phyloP scores from a whole-genome alignment of 1,284 basidiomycete genomes.

The Cryptococcus sp. region DNA sequence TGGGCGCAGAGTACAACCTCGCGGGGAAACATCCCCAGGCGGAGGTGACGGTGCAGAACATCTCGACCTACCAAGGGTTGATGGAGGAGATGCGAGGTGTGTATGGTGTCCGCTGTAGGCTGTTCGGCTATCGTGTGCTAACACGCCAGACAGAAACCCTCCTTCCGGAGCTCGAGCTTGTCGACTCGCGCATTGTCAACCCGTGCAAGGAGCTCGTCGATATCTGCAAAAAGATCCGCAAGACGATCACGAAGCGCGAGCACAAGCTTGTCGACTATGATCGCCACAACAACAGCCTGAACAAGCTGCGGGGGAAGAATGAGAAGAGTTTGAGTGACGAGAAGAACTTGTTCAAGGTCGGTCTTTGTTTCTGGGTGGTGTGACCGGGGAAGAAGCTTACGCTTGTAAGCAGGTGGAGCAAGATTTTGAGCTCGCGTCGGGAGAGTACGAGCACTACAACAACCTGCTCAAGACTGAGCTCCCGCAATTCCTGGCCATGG shows the following conservation, averaged over 20 bases:
- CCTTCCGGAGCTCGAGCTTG: conserved; percentile 89
- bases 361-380: conserved; percentile 19
- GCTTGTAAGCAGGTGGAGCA: conserved; percentile 73
- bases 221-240: conserved; percentile 84
- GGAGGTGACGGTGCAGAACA: conserved; percentile 72
- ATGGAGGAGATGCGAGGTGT: conserved; percentile 76
- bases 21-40: conserved; percentile 73
- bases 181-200: conserved; percentile 78
- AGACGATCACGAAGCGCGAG: conserved; percentile 92
- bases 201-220: conserved; percentile 86
- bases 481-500: conserved; percentile 82
- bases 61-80: conserved; percentile 64
- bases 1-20: conserved; percentile 77
- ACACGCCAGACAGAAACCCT: conserved; percentile 55
- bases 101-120: conserved; percentile 1
- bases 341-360: conserved; percentile 89
- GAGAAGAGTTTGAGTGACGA: conserved; percentile 89
- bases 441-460: conserved; percentile 97
- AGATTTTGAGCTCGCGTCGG: conserved; percentile 91
- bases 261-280: conserved; percentile 98
- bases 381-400: neutral
- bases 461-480: conserved; percentile 87
- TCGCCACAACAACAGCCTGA: conserved; percentile 91
- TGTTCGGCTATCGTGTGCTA: neutral
- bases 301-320: conserved; percentile 95